Evolutionary conservation across 305 asterid species (phyloP), one percentile per base, ranked within the genome.

Genomic region (Galium porrigens): DNA sequence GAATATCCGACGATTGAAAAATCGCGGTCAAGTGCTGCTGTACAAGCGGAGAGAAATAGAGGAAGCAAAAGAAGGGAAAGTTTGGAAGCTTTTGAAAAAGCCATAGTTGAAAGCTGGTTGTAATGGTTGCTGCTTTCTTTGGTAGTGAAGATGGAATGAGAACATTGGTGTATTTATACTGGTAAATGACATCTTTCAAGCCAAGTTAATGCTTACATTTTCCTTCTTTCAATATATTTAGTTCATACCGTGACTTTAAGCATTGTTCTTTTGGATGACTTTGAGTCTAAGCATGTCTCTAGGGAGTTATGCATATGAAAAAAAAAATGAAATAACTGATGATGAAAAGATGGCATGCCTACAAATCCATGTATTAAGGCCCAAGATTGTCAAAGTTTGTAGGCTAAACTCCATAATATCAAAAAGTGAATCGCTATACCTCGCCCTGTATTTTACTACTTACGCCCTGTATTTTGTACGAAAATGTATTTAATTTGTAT

Each of bases 1-100:
- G 89, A 49, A 52, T 84, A 86, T 6, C 91, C 91, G 1, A 84
- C 78, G 27, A 84, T 84, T 1, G 95, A 86, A 76, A 81, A 81
- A 37, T 86, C 87, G 0, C 70, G 68, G 9, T 77, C 83, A 3
- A 65, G 41, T 36, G 82, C 30, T 5, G 70, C 34, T 48, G 53
- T n/a, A 67, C 72, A 44, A 15, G 73, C 59, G n/a, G 70, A 62
- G 58, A 87, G 52, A 0, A 79, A 48, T 5, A 76, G 11, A 6
- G 80, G 68, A 20, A 71, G 44, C 15, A 83, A 71, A 14, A 85
- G 64, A 65, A 87, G 68, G 20, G 71, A 70, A 15, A 78, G 73
- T 41, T 79, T 85, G 39, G 80, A 58, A 52, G 69, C 32, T 6
- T 60, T 42, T 37, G 84, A 68, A 18, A 77, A 0, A 7, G 84